These are phyloP conservation scores for Xylariaceae sp. DNA, from an alignment of 2,329 filamentous ascomycete species.

Conservation along the genomic window DNA sequence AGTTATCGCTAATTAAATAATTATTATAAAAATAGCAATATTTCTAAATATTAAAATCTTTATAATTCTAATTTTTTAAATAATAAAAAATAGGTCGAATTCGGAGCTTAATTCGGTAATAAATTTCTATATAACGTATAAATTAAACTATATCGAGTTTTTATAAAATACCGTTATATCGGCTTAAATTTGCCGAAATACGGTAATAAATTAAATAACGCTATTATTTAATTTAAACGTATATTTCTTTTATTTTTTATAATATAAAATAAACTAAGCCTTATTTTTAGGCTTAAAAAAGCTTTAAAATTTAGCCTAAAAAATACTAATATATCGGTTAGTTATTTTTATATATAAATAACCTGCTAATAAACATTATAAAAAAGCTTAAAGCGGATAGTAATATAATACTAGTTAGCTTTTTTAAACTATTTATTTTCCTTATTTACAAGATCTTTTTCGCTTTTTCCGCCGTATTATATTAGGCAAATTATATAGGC, in stretches of 20 bases:
- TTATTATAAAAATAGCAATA: neutral
- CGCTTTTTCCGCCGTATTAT: neutral
- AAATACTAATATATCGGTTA: neutral
- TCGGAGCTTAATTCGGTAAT: neutral
- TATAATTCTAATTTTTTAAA: neutral
- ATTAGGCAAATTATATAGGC: neutral
- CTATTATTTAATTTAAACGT: neutral
- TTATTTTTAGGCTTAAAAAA: neutral
- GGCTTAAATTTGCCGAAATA: neutral
- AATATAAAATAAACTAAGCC: neutral
- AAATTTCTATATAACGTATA: neutral
- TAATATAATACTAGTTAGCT: neutral
- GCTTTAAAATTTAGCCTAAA: neutral
- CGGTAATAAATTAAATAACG: neutral
- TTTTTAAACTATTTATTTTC: neutral
- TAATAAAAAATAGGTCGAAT: neutral
- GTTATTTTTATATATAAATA: neutral
- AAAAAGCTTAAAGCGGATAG: neutral
- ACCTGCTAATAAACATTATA: neutral
- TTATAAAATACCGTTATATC: neutral
- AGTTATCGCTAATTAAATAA: neutral
- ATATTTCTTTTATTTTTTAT: neutral
- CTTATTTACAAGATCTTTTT: neutral
- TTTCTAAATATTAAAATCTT: neutral
- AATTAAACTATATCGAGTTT: neutral